phyloP scores from a whole-genome alignment of 148 eudicot genomes.

The Nepenthes mirabilis region DNA sequence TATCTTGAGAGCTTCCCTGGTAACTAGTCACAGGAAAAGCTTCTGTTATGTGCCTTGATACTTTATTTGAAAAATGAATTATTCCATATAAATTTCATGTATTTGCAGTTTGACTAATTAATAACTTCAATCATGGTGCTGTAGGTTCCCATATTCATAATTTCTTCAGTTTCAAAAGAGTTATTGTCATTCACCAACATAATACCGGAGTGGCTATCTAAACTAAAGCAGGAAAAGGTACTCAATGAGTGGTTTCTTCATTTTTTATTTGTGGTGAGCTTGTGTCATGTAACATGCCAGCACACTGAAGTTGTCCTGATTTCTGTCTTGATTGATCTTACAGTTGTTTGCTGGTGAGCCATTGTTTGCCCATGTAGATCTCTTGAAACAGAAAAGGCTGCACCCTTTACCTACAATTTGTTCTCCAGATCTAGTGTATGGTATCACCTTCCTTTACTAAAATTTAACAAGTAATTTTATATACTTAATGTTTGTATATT shows the following conservation, averaged over 20 bases:
- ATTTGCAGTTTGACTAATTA: not conserved
- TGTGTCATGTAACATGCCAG: not conserved
- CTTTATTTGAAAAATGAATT: too few relatives aligned
- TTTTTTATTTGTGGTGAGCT: not conserved
- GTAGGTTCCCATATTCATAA: slow-evolving; percentile 64
- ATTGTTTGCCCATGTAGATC: slow-evolving; percentile 59
- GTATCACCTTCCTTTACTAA: not conserved
- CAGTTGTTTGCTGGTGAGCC: slow-evolving; percentile 81
- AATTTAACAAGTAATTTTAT: not conserved
- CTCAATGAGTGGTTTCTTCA: not conserved
- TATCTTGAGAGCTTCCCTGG: too few relatives aligned
- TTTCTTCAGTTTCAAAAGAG: slow-evolving; percentile 83
- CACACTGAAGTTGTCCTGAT: not conserved
- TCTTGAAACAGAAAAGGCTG: slow-evolving; percentile 58
- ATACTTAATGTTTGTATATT: too few relatives aligned
- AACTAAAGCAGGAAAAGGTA: slow-evolving; percentile 71
- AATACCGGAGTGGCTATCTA: slow-evolving; percentile 82
- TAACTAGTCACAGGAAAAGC: too few relatives aligned
- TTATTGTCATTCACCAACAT: slow-evolving; percentile 52
- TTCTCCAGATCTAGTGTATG: slow-evolving; percentile 57
- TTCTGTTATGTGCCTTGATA: too few relatives aligned
- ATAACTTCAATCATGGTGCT: slow-evolving; percentile 1
- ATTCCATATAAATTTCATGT: not conserved
- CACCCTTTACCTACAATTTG: slow-evolving; percentile 47
- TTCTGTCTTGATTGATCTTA: slow-evolving; percentile 6